phyloP scores from a whole-genome alignment of 805 yeast genomes.

The Candida tammaniensis region DNA sequence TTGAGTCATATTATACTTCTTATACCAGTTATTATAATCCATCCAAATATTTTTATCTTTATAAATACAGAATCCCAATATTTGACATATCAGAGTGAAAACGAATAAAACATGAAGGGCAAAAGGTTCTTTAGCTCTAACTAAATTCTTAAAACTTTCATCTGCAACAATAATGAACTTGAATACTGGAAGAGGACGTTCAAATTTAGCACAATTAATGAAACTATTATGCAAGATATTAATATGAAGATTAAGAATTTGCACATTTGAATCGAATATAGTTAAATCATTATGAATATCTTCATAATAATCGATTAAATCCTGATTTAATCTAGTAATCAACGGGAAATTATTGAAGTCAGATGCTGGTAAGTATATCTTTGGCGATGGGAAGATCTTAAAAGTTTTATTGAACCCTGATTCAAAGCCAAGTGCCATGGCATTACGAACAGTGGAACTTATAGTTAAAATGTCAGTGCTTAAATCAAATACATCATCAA shows the following conservation, averaged over 20 bases:
- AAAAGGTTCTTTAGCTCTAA: slow-evolving; percentile 18
- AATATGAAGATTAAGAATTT: not conserved
- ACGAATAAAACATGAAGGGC: slow-evolving; percentile 25
- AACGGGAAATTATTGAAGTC: no score
- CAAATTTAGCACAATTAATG: slow-evolving; percentile 4
- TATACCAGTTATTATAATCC: slow-evolving; percentile 19
- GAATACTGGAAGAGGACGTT: slow-evolving; percentile 21
- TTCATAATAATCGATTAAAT: no score
- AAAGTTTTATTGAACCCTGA: no score
- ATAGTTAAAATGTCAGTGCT: slow-evolving; percentile 33
- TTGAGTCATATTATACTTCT: slow-evolving; percentile 8
- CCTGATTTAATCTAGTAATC: no score
- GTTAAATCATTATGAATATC: no score
- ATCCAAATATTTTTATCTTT: slow-evolving; percentile 24
- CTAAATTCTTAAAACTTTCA: slow-evolving; percentile 13
- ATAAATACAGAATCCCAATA: slow-evolving; percentile 13
- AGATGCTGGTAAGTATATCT: no score
- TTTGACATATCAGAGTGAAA: slow-evolving; percentile 17
- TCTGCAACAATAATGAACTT: slow-evolving; percentile 21
- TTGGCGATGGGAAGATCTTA: no score
- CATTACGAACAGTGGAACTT: slow-evolving; percentile 1
- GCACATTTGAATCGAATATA: no score
- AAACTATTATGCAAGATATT: slow-evolving; percentile 1
- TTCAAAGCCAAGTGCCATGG: not conserved
- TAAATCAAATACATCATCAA: slow-evolving; percentile 45